phyloP scores from a whole-genome alignment of 805 yeast genomes.

The Ogataea thermomethanolica region DNA sequence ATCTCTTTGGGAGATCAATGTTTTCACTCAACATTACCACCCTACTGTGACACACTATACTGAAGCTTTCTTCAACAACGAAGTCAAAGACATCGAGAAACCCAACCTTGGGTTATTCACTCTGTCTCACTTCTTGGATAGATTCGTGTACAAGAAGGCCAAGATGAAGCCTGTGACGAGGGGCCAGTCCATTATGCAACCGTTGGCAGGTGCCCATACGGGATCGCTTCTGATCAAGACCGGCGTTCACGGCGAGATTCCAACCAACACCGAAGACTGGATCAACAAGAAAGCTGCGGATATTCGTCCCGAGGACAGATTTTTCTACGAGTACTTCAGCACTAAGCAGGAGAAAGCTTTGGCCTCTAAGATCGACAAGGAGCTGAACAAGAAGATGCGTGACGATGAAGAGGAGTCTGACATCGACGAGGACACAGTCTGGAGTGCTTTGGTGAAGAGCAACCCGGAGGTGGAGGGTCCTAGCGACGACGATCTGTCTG shows the following conservation, averaged over 20 bases:
- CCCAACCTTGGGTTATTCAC: constrained; percentile 92
- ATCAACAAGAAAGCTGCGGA: constrained; percentile 55
- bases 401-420: constrained; percentile 42
- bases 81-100: constrained; percentile 39
- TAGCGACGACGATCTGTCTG: constrained; percentile 36
- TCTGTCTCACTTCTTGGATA: constrained; percentile 84
- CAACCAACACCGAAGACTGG: constrained; percentile 89
- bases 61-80: constrained; percentile 51
- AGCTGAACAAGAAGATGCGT: constrained; percentile 42
- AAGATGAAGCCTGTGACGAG: constrained; percentile 69
- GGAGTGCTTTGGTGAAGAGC: constrained; percentile 58
- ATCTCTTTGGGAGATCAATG: constrained; percentile 82
- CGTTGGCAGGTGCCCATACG: constrained; percentile 81
- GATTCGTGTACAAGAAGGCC: constrained; percentile 92
- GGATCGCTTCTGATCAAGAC: constrained; percentile 66
- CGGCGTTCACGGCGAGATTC: constrained; percentile 42
- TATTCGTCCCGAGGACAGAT: constrained; percentile 81
- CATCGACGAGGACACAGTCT: constrained; percentile 50
- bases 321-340: constrained; percentile 82
- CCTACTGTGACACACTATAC: constrained; percentile 89
- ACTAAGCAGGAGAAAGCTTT: constrained; percentile 47
- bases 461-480: constrained; percentile 56
- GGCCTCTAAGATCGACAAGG: constrained; percentile 40
- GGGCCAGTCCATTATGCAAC: constrained; percentile 97
- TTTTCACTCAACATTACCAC: constrained; percentile 78